These are phyloP conservation scores for Lactarius pseudohatsudake DNA, from an alignment of 768 basidiomycete species.

Conservation along the genomic window DNA sequence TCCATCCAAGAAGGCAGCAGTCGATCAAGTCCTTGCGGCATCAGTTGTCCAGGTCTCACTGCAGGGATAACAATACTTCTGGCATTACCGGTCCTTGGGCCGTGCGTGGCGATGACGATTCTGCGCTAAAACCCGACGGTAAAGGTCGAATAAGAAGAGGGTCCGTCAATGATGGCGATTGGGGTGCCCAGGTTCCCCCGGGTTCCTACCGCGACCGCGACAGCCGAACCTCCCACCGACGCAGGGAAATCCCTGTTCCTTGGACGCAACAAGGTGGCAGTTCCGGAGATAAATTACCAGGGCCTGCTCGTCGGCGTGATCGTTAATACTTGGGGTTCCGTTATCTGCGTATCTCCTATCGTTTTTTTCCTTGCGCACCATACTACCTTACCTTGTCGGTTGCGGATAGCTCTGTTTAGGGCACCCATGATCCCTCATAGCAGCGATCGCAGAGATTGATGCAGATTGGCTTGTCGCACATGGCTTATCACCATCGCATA, in stretches of 20 bases:
- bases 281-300: constrained; percentile 6
- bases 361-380: not conserved
- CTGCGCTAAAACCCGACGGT: not conserved
- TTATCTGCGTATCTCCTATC: not conserved
- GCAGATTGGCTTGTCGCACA: not conserved
- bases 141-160: constrained; percentile 23
- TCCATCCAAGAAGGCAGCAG: constrained; percentile 69
- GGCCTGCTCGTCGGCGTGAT: not conserved
- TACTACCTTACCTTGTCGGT: not conserved
- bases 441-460: not conserved
- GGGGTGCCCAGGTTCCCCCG: constrained; percentile 13
- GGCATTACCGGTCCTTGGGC: constrained; percentile 6
- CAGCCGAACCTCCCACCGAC: constrained; percentile 9
- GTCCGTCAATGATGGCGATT: constrained; percentile 28
- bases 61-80: not conserved
- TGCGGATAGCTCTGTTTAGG: not conserved
- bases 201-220: constrained; percentile 10
- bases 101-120: constrained; percentile 1
- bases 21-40: constrained; percentile 71
- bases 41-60: constrained; percentile 42
- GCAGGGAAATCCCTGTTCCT: constrained; percentile 22
- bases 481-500: constrained; percentile 6
- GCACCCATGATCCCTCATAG: not conserved
- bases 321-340: not conserved
- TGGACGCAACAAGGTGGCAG: constrained; percentile 17